phyloP scores from a whole-genome alignment of 495 filamentous ascomycete species.

The Neurospora cerealis region DNA sequence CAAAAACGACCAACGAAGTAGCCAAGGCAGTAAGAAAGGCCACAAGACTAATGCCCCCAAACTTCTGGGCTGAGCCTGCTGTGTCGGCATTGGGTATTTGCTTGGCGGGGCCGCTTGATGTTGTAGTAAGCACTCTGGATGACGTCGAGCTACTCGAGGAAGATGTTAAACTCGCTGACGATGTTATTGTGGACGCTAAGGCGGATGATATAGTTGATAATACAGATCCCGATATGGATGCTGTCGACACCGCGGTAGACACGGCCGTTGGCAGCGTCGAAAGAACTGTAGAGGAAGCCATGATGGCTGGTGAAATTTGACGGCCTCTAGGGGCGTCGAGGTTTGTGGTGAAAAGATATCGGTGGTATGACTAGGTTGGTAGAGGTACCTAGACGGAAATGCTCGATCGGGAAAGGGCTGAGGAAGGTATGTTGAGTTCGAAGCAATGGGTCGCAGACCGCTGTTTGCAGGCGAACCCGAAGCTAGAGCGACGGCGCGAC shows the following conservation, averaged over 20 bases:
- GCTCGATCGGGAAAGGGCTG: not conserved
- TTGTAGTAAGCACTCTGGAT: not conserved
- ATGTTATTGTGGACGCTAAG: not conserved
- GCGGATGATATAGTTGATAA: not conserved
- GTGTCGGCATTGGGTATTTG: not conserved
- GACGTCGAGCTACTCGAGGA: not conserved
- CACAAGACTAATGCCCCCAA: constrained; percentile 46
- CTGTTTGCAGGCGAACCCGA: not conserved
- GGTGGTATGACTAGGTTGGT: not conserved
- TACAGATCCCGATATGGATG: not conserved
- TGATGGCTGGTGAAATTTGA: not conserved
- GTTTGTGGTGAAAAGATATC: not conserved
- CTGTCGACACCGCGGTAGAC: constrained; percentile 1
- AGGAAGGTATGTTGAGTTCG: not conserved
- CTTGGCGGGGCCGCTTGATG: not conserved
- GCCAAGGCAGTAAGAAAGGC: constrained; percentile 70
- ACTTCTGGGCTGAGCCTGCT: constrained; percentile 27
- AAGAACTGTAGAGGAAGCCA: not conserved
- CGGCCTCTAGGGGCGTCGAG: not conserved
- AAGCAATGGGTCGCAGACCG: not conserved
- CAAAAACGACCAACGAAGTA: constrained; percentile 64
- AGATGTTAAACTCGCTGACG: not conserved
- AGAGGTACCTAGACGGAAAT: not conserved
- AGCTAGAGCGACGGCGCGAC: not conserved
- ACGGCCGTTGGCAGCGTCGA: not conserved